Evolutionary conservation across 2,329 filamentous ascomycete species (phyloP).

Genomic region (Hymenoscyphus infarciens): DNA sequence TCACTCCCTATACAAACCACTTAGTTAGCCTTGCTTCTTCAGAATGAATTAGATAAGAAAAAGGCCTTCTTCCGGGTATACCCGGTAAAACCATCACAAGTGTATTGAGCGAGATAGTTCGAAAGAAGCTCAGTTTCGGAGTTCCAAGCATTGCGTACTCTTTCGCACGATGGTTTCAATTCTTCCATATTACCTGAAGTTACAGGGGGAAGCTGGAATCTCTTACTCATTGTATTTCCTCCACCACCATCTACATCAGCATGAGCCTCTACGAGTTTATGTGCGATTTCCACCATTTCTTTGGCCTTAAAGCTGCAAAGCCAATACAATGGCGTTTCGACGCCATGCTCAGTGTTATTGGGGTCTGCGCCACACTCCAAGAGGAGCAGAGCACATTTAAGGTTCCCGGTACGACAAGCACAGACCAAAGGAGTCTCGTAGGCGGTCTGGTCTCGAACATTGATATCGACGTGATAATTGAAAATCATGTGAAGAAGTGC

Average conservation of each 20-base stretch:
- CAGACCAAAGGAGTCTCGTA: neutral
- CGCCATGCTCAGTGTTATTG: neutral
- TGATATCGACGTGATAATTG: neutral
- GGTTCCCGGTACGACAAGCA: neutral
- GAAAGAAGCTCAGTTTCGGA: too few relatives aligned
- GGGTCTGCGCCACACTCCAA: neutral
- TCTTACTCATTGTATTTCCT: neutral
- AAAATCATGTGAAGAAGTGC: neutral
- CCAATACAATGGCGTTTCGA: neutral
- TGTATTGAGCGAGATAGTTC: too few relatives aligned
- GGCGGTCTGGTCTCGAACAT: neutral
- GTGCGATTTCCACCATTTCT: neutral
- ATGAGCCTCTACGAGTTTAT: neutral
- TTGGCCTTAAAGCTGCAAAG: neutral
- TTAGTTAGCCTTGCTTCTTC: neutral
- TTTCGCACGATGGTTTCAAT: too few relatives aligned
- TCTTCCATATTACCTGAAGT: too few relatives aligned
- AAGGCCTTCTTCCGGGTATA: too few relatives aligned
- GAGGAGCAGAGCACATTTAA: neutral
- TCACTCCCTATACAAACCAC: neutral
- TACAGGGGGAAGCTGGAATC: too few relatives aligned
- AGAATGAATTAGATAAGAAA: neutral
- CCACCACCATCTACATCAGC: neutral
- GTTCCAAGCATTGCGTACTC: too few relatives aligned
- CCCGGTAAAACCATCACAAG: too few relatives aligned